Evolutionary conservation across 2,329 filamentous ascomycete genomes (phyloP).

Genomic region (Aspergillus cejpii): DNA sequence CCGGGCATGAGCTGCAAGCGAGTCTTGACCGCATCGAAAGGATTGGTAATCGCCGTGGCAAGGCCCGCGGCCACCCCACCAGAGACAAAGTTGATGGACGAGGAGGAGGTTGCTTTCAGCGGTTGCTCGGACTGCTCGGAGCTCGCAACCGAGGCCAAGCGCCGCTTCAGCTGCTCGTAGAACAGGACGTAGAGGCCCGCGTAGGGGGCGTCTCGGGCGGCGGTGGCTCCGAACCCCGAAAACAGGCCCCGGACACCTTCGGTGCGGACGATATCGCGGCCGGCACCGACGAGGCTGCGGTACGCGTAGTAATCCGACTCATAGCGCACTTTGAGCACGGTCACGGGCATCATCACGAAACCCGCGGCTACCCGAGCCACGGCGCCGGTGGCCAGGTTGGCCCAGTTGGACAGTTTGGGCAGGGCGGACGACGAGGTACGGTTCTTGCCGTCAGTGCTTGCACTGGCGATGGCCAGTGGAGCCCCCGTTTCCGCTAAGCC

Average conservation of each 20-base stretch:
- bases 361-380: constrained; percentile 78
- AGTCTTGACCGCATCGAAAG: constrained; percentile 95
- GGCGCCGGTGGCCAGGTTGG: constrained; percentile 80
- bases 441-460: constrained; percentile 20
- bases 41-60: constrained; percentile 86
- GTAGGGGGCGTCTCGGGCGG: constrained; percentile 90
- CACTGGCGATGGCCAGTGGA: constrained; percentile 35
- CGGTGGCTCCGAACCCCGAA: constrained; percentile 86
- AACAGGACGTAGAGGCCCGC: constrained; percentile 90
- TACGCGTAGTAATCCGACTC: constrained; percentile 85
- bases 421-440: constrained; percentile 58
- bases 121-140: constrained; percentile 15
- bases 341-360: constrained; percentile 89
- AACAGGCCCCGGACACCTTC: constrained; percentile 84
- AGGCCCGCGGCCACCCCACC: constrained; percentile 72
- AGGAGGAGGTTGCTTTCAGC: constrained; percentile 23
- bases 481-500: constrained; percentile 46
- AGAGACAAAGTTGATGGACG: constrained; percentile 74
- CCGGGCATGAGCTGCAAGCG: constrained; percentile 82
- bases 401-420: constrained; percentile 73
- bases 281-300: constrained; percentile 65
- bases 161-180: constrained; percentile 60
- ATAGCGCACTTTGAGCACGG: constrained; percentile 92
- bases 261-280: constrained; percentile 62
- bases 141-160: constrained; percentile 23